Evolutionary conservation across 106 monocot genomes (phyloP), one percentile per base, ranked within the genome.

Genomic region (Acorus calamus): DNA sequence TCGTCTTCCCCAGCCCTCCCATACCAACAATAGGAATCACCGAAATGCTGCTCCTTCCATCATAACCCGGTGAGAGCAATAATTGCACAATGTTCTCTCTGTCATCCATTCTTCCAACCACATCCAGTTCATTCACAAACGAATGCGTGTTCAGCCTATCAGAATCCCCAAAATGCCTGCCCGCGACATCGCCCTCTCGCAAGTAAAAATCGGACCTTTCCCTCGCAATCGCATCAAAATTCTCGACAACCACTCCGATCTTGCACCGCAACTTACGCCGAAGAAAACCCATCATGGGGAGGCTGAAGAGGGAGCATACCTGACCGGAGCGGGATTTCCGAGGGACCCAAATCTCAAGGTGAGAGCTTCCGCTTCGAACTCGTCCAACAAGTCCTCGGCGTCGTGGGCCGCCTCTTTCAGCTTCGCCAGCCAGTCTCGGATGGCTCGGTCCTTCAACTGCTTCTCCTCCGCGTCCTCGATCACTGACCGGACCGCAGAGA

Each of bases 401-500:
- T 81, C 68, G 48, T 81, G 70, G 11, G 77, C 81, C 14, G 77
- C 66, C 61, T 69, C 73, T 54, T 73, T 76, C 46, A 77, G 72
- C 53, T 69, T 73, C 11, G 44, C 14, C 46, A 81, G 73, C 73
- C 77, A 77, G 8, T 10, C 4, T 49, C 73, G 57, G 9, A 70
- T 65, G 2, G 60, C 12, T 10, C 61, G 69, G 14, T 81, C 65
- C 6, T 60, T 64, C 14, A 73, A 28, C 53, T 81, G 81, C 69
- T 73, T 73, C 69, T 77, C 77, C 57, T 81, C 81, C 4, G 81
- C 81, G 73, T 77, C 77, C 73, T 81, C 81, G 44, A 81, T 53
- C 63, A 73, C 8, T 7, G 77, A 59, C 52, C 69, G 76, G 10
- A 81, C 61, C 11, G 60, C 68, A 1, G 72, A 81, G 5, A 81